Base-by-base conservation (phyloP, 768 basidiomycete genomes). In the Dioszegia aurantiaca region DNA sequence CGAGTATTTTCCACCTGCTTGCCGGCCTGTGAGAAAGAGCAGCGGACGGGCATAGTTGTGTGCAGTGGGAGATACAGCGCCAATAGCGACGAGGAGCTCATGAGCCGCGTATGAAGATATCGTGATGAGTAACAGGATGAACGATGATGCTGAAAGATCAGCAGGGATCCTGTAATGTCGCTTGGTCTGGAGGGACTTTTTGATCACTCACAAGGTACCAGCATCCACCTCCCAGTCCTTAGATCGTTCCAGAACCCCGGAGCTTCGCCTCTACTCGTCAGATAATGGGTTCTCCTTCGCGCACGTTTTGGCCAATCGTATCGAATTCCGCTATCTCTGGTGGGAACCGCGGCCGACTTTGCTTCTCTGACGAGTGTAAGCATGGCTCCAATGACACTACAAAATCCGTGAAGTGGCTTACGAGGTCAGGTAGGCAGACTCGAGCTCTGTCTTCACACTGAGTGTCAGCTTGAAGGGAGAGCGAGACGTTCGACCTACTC, bases 11-110 rank as follows among this genome's bases (percentile, higher is more conserved):
- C 71, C 65, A 56, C 64, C 57, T 12, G 67, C 47, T 23, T 57
- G 47, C 24, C 61, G 37, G 39, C 64, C 61, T 9, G 58, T 60
- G 55, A 92, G 80, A 64, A 87, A 83, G 62, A 98, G 80, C 23
- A 92, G 63, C 12, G 82, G 80, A 1, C 79, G 78, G 69, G 95
- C 88, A 1, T 90, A 90, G 72, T 95, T 97, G 17, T 79, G 64
- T 3, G 82, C 59, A 40, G 72, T 79, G 0, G 59, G 39, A 4
- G 55, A 21, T 24, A 64, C 41, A 23, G 68, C 24, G 16, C 58
- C 60, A 83, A 82, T 9, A 74, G 87, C 88, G 63, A 55, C 30
- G 12, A 67, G 58, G 21, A 58, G 23, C 4, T 39, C 43, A 59
- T 71, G 73, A 43, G 71, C 69, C 46, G 61, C 6, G 58, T 72